Evolutionary conservation across 208 protist genomes (phyloP).

Genomic region (Trypanosoma lewisi): DNA sequence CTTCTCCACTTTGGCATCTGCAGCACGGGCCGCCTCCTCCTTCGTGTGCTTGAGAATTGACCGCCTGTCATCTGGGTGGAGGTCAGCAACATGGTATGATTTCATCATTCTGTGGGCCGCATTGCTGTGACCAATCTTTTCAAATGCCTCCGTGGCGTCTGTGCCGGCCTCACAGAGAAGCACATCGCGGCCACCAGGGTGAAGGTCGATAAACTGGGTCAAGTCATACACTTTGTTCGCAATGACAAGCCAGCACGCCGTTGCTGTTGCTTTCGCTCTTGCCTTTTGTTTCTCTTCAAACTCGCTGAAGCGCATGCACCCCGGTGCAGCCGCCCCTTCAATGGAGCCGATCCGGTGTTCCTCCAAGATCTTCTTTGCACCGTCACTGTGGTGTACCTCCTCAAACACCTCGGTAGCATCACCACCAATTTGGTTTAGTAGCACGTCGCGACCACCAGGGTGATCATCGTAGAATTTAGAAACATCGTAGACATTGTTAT

Average conservation of each 20-base stretch:
- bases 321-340: not conserved
- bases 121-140: slow-evolving; percentile 63
- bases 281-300: slow-evolving; percentile 38
- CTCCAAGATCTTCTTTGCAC: slow-evolving; percentile 41
- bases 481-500: slow-evolving; percentile 78
- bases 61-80: slow-evolving; percentile 41
- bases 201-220: slow-evolving; percentile 64
- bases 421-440: slow-evolving; percentile 60
- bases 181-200: slow-evolving; percentile 81
- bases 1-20: no score
- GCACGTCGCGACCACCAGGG: slow-evolving; percentile 74
- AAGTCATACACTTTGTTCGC: slow-evolving; percentile 87
- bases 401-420: slow-evolving; percentile 82
- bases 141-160: slow-evolving; percentile 71
- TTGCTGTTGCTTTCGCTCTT: slow-evolving; percentile 14
- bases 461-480: slow-evolving; percentile 77
- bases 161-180: slow-evolving; percentile 62
- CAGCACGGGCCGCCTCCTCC: no score
- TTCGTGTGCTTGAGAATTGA: not conserved
- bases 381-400: slow-evolving; percentile 52
- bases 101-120: slow-evolving; percentile 54
- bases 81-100: slow-evolving; percentile 51
- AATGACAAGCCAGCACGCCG: slow-evolving; percentile 59
- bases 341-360: slow-evolving; percentile 43
- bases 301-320: slow-evolving; percentile 26